Evolutionary conservation across 345 rosid genomes (phyloP).

Genomic region (Punica granatum): DNA sequence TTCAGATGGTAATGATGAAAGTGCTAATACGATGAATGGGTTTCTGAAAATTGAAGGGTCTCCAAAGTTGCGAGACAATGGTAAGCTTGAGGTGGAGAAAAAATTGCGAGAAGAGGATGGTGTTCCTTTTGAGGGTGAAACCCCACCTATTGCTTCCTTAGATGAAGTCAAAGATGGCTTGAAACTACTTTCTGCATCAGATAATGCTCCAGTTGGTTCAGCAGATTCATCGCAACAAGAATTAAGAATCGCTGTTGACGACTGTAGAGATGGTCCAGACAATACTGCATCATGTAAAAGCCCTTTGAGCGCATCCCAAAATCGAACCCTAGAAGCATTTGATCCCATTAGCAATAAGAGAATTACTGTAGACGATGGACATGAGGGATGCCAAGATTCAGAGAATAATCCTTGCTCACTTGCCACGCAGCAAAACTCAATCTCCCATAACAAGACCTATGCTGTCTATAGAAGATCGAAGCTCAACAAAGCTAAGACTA

Average conservation of each 20-base stretch:
- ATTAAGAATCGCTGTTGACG: slow-evolving; percentile 17
- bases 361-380: slow-evolving; percentile 19
- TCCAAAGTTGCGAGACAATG: slow-evolving; percentile 14
- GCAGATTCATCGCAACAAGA: slow-evolving; percentile 30
- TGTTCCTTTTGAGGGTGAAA: slow-evolving; percentile 25
- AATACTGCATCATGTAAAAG: slow-evolving; percentile 19
- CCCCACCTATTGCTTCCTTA: slow-evolving; percentile 7
- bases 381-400: slow-evolving; percentile 23
- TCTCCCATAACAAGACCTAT: slow-evolving; percentile 47
- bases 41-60: slow-evolving; percentile 23
- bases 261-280: slow-evolving; percentile 24
- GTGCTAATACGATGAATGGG: slow-evolving; percentile 23
- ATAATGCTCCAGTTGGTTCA: slow-evolving; percentile 26
- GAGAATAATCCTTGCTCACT: slow-evolving; percentile 10
- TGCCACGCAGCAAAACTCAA: slow-evolving; percentile 28
- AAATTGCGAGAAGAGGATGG: slow-evolving; percentile 23
- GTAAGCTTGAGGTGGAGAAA: slow-evolving; percentile 16
- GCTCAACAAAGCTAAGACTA: slow-evolving; percentile 38
- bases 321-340: slow-evolving; percentile 22
- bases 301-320: slow-evolving; percentile 24
- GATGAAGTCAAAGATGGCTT: slow-evolving; percentile 35
- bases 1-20: slow-evolving; percentile 20
- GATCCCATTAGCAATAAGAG: slow-evolving; percentile 19
- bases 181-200: slow-evolving; percentile 32
- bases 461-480: slow-evolving; percentile 79